Evolutionary conservation across 2,329 filamentous ascomycete genomes (phyloP).

Genomic region (Colletotrichum sp.): DNA sequence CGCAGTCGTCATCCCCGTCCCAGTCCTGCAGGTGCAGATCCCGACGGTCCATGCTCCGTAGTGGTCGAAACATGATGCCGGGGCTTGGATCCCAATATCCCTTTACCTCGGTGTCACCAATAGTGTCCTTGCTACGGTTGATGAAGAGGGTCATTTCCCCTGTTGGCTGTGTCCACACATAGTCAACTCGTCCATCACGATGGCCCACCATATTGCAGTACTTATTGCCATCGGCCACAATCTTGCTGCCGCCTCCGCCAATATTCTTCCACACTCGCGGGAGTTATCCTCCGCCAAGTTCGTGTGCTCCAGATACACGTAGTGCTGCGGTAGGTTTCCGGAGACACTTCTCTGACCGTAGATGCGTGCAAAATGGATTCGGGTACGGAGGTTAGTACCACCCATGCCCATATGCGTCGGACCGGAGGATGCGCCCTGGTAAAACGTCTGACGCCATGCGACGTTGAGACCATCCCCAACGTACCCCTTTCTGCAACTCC

Average conservation of each 20-base stretch:
- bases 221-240: constrained; percentile 12
- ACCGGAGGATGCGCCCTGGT: constrained; percentile 3
- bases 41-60: not conserved
- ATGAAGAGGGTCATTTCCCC: constrained; percentile 5
- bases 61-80: constrained; percentile 4
- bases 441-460: constrained; percentile 25
- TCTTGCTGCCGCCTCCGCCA: constrained; percentile 17
- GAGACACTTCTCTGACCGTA: constrained; percentile 10
- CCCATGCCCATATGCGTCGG: constrained; percentile 16
- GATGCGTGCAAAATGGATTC: constrained; percentile 16
- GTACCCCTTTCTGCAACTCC: constrained; percentile 23
- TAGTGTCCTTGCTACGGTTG: not conserved
- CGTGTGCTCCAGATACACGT: constrained; percentile 17
- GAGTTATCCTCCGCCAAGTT: not conserved
- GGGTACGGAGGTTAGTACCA: not conserved
- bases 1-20: constrained; percentile 38
- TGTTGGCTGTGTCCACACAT: not conserved
- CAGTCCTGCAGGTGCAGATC: constrained; percentile 39
- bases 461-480: not conserved
- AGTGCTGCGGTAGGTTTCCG: constrained; percentile 7
- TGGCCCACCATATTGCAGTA: constrained; percentile 23
- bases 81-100: not conserved
- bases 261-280: constrained; percentile 20
- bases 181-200: constrained; percentile 3
- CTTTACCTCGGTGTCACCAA: not conserved